Base-by-base conservation (phyloP, 2,329 filamentous ascomycete genomes). In the Colletotrichum endophyticum region DNA sequence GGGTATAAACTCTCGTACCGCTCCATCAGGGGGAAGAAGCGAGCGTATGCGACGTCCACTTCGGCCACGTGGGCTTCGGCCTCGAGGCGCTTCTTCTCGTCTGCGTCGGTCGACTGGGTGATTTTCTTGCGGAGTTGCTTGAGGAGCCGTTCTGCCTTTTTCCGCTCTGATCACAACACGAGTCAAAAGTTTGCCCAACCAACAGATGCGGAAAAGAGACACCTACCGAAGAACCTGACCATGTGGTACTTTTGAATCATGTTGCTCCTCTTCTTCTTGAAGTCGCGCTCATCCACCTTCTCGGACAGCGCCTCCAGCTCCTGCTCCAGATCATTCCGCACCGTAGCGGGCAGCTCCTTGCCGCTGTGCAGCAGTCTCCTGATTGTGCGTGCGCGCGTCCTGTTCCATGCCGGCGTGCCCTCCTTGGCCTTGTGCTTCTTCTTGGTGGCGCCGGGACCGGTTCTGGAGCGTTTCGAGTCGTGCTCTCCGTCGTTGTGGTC, bases 211-310 rank as follows among this genome's bases (percentile, higher is more conserved):
- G 44, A 22, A 5, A 9, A 32, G 13, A 12, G 5, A 5, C 7
- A 80, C 89, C 68, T 87, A 94, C 95, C 95, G 84, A 96, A 96
- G 83, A 97, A 97, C 32, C 95, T 89, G 67, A 96, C 92, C 91
- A 95, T 96, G 83, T 96, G 95, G 80, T 96, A 97, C 83, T 93
- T 94, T 67, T 88, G 88, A 78, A 96, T 95, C 91, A 96, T 95
- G 75, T 92, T 89, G 80, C 89, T 89, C 79, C 92, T 89, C 81
- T 89, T 89, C 85, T 92, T 93, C 80, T 92, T 91, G 75, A 89
- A 88, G 75, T 91, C 87, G 64, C 90, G 88, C 78, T 91, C 88
- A 6, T 85, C 88, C 75, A 96, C 87, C 80, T 94, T 93, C 78
- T 91, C 88, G 83, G 92, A 89, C 80, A 93, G 93, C 6, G 92